Percentiles rank a stretch among this genome's conserved stretches.
These are phyloP conservation scores for Solanum corneliomulleri DNA, from an alignment of 257 asterid genomes.

Conservation along the genomic window DNA sequence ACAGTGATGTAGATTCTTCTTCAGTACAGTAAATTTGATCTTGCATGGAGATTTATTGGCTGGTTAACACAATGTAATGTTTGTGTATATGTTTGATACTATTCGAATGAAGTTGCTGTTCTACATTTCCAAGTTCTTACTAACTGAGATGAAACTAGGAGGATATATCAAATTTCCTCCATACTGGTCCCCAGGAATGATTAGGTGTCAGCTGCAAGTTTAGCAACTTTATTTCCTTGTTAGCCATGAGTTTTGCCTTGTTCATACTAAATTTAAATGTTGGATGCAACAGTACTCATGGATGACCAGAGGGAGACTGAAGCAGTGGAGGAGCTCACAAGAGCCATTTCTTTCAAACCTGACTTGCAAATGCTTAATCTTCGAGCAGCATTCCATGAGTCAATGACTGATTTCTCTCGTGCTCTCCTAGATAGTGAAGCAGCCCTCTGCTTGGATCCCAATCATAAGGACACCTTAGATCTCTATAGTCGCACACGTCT, in stretches of 20 bases:
- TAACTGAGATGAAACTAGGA: background rate
- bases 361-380: slow-evolving; percentile 51
- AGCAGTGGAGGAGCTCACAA: slow-evolving; percentile 44
- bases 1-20: background rate
- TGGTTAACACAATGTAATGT: background rate
- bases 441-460: slow-evolving; percentile 53
- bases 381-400: slow-evolving; percentile 51
- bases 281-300: slow-evolving; percentile 36
- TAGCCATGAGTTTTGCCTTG: background rate
- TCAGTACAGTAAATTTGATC: background rate
- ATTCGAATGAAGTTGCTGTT: background rate
- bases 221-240: background rate
- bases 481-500: slow-evolving; percentile 28
- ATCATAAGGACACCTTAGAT: slow-evolving; percentile 47
- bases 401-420: slow-evolving; percentile 32
- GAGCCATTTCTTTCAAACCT: slow-evolving; percentile 45
- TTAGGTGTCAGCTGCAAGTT: background rate
- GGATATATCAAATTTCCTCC: background rate
- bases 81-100: background rate
- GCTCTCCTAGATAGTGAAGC: slow-evolving; percentile 50
- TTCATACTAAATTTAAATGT: background rate
- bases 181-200: background rate
- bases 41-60: background rate
- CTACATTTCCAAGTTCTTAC: background rate
- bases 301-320: slow-evolving; percentile 45